These are phyloP conservation scores for Neurospora sp. DNA, from an alignment of 495 filamentous ascomycete species.

Conservation along the genomic window DNA sequence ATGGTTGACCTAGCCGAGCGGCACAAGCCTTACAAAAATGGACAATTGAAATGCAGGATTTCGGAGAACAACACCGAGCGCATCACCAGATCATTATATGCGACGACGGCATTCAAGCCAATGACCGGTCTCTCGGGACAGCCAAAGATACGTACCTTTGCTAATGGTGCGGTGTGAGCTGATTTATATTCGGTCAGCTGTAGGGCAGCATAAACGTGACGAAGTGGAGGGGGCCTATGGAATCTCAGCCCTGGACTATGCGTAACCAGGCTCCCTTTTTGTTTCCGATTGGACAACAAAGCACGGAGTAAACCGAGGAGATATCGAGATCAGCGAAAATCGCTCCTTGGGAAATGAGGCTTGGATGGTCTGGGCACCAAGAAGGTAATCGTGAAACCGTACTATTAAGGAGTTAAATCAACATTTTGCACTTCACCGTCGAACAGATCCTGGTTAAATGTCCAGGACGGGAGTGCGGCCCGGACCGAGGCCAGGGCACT, in stretches of 20 bases:
- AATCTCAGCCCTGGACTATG: not conserved
- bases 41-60: not conserved
- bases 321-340: not conserved
- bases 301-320: not conserved
- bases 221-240: not conserved
- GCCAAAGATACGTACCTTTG: not conserved
- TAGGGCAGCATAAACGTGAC: not conserved
- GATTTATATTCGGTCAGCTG: not conserved
- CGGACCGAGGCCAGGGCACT: not conserved
- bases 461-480: not conserved
- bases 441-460: not conserved
- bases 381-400: not conserved
- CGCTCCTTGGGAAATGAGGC: not conserved
- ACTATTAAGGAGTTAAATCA: not conserved
- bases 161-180: not conserved
- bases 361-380: not conserved
- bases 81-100: not conserved
- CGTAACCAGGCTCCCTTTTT: not conserved
- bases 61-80: not conserved
- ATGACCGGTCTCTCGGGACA: not conserved
- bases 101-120: not conserved
- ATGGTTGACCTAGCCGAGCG: not conserved
- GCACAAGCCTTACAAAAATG: not conserved
- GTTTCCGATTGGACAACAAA: not conserved
- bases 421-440: not conserved